These are phyloP conservation scores for Puccinellia tenuiflora DNA, from an alignment of 176 grass and related monocot genomes.

Conservation along the genomic window DNA sequence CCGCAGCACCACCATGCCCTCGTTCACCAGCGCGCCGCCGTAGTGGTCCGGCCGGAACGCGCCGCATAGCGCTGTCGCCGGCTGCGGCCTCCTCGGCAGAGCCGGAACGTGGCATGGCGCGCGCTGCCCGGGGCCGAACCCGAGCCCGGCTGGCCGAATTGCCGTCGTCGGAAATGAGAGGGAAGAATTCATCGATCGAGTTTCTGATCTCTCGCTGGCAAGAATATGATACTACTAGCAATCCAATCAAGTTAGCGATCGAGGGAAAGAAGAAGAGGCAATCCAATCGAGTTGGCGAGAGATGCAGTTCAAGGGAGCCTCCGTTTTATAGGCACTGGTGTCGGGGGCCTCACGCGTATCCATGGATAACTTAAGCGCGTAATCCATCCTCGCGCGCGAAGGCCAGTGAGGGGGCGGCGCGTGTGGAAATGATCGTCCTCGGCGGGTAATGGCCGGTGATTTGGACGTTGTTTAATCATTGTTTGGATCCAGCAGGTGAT, in stretches of 20 bases:
- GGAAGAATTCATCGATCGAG: no score
- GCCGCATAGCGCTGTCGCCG: neutral
- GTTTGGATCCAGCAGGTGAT: neutral
- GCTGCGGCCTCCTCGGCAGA: no score
- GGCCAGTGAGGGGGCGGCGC: neutral
- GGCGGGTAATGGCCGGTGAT: slow-evolving; percentile 33
- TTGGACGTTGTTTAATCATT: neutral
- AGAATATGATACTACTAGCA: no score
- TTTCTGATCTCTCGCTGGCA: no score
- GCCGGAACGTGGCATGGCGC: no score
- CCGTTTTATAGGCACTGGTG: slow-evolving; percentile 7
- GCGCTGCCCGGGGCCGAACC: no score
- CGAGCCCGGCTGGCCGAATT: no score
- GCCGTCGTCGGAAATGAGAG: neutral
- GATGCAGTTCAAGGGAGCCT: neutral
- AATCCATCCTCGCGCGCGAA: neutral
- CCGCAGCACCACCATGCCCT: slow-evolving; percentile 65
- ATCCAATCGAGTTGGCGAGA: neutral
- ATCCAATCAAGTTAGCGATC: no score
- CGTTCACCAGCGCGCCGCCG: slow-evolving; percentile 48
- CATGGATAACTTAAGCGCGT: neutral
- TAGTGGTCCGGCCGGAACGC: slow-evolving; percentile 21
- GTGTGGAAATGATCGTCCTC: neutral
- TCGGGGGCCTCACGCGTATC: neutral
- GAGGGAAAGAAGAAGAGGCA: neutral